Evolutionary conservation across 2,329 filamentous ascomycete species (phyloP).

Genomic region (Pseudocercospora eumusae): DNA sequence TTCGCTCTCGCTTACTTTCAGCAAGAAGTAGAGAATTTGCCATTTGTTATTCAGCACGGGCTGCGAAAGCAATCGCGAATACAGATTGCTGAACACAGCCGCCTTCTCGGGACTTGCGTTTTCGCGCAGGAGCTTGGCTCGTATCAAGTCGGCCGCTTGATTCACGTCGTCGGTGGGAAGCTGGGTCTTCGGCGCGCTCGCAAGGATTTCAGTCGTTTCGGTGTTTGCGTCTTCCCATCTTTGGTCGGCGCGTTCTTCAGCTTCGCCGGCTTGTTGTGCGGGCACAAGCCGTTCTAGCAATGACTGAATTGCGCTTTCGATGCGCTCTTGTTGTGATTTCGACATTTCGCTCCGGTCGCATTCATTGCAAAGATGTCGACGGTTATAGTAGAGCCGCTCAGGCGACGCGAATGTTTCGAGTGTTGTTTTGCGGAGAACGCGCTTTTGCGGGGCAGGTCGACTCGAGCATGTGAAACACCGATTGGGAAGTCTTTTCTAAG

Average conservation of each 20-base stretch:
- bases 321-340: constrained; percentile 53
- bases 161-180: constrained; percentile 70
- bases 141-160: constrained; percentile 90
- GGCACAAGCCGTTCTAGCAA: constrained; percentile 75
- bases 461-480: constrained; percentile 10
- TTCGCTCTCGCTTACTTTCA: constrained; percentile 59
- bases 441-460: background rate
- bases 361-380: constrained; percentile 12
- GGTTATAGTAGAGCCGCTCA: background rate
- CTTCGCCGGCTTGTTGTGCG: constrained; percentile 60
- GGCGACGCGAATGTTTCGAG: background rate
- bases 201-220: constrained; percentile 52
- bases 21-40: constrained; percentile 90
- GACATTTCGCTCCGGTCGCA: constrained; percentile 15
- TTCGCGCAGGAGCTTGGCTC: constrained; percentile 77
- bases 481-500: background rate
- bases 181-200: constrained; percentile 51
- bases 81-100: constrained; percentile 83
- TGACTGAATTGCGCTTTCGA: constrained; percentile 76
- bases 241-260: constrained; percentile 67
- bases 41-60: constrained; percentile 94
- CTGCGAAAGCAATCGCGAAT: constrained; percentile 83
- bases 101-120: constrained; percentile 74
- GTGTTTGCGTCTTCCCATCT: constrained; percentile 65
- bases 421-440: background rate